A percentile compares a stretch with the other conserved stretches of the same genome.
phyloP scores from a whole-genome alignment of 345 rosid genomes.

The Punica granatum region DNA sequence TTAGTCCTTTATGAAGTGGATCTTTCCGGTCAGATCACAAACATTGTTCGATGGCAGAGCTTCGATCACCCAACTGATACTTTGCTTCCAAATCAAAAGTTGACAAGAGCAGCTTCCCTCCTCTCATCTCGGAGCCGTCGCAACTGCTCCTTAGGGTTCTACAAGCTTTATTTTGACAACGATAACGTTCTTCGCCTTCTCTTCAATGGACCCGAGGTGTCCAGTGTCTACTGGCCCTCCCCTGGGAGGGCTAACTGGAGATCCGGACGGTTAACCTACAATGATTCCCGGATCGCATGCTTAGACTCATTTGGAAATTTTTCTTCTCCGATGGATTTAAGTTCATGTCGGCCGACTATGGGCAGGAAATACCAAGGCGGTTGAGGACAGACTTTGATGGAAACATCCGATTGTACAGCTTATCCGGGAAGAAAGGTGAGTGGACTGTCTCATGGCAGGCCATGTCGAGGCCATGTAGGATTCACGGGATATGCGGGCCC shows the following conservation, averaged over 20 bases:
- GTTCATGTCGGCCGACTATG: constrained; percentile 6
- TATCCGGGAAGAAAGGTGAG: background rate
- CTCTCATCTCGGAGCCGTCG: constrained; percentile 22
- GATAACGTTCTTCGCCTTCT: constrained; percentile 24
- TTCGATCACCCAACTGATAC: constrained; percentile 32
- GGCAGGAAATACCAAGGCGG: background rate
- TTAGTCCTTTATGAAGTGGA: constrained; percentile 12
- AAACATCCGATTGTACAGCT: constrained; percentile 12
- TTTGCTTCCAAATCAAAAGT: constrained; percentile 27
- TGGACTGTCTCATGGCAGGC: no score
- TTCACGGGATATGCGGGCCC: constrained; percentile 31
- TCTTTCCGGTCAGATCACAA: background rate
- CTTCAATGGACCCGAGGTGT: constrained; percentile 13
- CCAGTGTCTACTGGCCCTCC: constrained; percentile 26
- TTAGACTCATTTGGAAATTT: constrained; percentile 9
- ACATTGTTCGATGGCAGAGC: constrained; percentile 22
- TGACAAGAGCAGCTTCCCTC: constrained; percentile 19
- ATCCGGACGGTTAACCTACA: constrained; percentile 20
- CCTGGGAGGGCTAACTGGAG: constrained; percentile 15
- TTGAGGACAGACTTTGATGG: constrained; percentile 10
- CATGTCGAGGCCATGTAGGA: constrained; percentile 13
- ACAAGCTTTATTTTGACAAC: no score
- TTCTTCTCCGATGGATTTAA: no score
- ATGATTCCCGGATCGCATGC: constrained; percentile 12
- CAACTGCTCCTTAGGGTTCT: constrained; percentile 28